Evolutionary conservation across 352 stramenopile genomes (phyloP), one percentile per base, ranked within the genome.

Genomic region (Phytophthora cactorum): DNA sequence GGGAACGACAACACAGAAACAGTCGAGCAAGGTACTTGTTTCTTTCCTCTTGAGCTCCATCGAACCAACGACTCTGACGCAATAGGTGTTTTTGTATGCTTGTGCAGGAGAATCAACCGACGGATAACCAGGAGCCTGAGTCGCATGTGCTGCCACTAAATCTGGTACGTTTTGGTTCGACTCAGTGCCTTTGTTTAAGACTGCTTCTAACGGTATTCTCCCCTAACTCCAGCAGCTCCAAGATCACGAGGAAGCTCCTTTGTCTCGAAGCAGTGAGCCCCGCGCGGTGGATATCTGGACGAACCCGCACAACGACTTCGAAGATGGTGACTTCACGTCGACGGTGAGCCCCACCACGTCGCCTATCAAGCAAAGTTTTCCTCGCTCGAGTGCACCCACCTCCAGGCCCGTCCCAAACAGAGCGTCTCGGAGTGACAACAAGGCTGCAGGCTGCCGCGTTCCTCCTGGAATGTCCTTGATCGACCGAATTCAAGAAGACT

Each of bases 401-500:
- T 53, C 58, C 10, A 66, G 50, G 31, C 11, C 49, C 22, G 61
- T 63, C 29, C 44, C 43, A 28, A 15, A 56, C 31, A 43, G 59
- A 51, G 57, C 58, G 2, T 70, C 68, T 15, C 60, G 31, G 31
- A 36, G 27, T 1, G 68, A 77, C 17, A 54, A 69, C 43, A 68
- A 74, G 44, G 10, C 46, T 72, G 55, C 54, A 43, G 55, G 38
- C 1, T 67, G 63, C 44, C 51, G 69, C 52, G 32, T 71, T 7
- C 72, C 79, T 8, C 70, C 79, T 1, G 74, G 79, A 32, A 73
- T 90, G 68, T 84, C 85, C 0, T 70, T 92, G 28, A 81, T 93
- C 36, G 85, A 91, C 52, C 83, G 83, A 39, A 90, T 94, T 25
- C 82, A 95, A 77, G 84, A 92, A 62, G 86, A 93, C 50, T 93